Evolutionary conservation across 768 basidiomycete genomes (phyloP), one percentile per base, ranked within the genome.

Genomic region (Suillus ampliporus): DNA sequence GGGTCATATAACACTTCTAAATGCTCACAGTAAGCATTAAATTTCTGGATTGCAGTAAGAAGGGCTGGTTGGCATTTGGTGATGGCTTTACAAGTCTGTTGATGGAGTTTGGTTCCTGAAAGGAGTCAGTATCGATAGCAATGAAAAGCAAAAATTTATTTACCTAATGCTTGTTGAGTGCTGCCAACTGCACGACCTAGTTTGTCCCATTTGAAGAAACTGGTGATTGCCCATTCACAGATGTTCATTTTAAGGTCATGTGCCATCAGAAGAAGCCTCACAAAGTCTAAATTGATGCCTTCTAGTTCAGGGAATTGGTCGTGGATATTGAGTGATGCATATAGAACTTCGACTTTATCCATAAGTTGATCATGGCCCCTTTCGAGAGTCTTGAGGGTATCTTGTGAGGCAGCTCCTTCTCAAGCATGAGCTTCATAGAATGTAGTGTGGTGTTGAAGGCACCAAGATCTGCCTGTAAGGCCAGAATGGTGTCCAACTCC

Each of bases 151-250:
- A n/a, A n/a, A n/a, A n/a, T n/a, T 34, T 0, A 51, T 71, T 15
- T 53, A 79, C 80, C 79, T 3, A 80, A 65, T 15, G 76, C 57
- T 31, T 75, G 62, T 10, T 74, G 61, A 13, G 64, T 57, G 0
- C 79, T 77, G 2, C 75, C 72, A 2, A 72, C 70, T 4, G 78
- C 77, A 44, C 74, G 74, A 61, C 78, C 73, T 2, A 78, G 65
- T 14, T 64, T 67, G 31, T 80, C 77, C 74, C 74, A 77, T 52
- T 79, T 76, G 37, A 76, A 75, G 50, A 80, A 78, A 17, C 63
- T 60, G 13, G 50, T 59, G 15, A 61, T 58, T 5, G 57, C 44
- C 15, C 28, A 10, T 15, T 34, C 47, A 19, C 64, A 26, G 37
- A 65, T 65, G 26, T 67, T 66, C 21, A 60, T 58, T 50, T 65